A percentile compares a stretch with the other conserved stretches of the same genome.
Conservation (phyloP, 257 asterid genomes). For the Rhazya stricta region DNA sequence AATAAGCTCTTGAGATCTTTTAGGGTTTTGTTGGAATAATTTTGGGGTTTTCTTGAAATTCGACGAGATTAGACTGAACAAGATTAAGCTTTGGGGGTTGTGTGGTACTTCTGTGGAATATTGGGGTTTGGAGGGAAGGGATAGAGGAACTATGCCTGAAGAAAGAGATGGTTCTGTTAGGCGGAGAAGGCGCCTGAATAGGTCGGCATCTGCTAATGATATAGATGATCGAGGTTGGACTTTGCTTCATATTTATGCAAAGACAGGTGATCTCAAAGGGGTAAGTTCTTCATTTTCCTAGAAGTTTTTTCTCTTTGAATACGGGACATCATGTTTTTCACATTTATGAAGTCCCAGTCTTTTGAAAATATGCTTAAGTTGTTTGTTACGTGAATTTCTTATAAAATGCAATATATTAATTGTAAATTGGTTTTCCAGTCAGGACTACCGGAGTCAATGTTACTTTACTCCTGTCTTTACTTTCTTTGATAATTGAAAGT, state of each 20-base stretch:
- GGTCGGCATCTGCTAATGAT: constrained; percentile 32
- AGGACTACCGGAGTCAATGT: neutral
- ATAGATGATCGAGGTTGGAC: constrained; percentile 98
- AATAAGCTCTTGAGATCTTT: neutral
- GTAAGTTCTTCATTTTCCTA: constrained; percentile 25
- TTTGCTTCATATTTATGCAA: constrained; percentile 64
- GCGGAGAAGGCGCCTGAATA: constrained; percentile 39
- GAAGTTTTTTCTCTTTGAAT: too few relatives aligned
- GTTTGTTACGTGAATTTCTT: neutral
- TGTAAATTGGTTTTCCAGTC: neutral
- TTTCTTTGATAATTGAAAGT: too few relatives aligned
- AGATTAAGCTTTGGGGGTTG: neutral
- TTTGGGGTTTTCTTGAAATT: constrained; percentile 9
- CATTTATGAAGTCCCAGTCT: neutral
- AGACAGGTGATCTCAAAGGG: constrained; percentile 85
- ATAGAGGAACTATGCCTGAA: constrained; percentile 37
- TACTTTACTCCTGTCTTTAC: neutral
- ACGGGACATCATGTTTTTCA: neutral
- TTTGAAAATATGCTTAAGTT: neutral
- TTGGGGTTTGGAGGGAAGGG: neutral
- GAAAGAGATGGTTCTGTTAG: constrained; percentile 42
- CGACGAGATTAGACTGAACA: neutral
- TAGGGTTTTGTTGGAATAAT: constrained; percentile 7
- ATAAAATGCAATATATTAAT: neutral
- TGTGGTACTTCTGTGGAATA: neutral